These are phyloP conservation scores for Cutaneotrichosporon sp. DNA, from an alignment of 1,284 basidiomycete species.

Conservation along the genomic window DNA sequence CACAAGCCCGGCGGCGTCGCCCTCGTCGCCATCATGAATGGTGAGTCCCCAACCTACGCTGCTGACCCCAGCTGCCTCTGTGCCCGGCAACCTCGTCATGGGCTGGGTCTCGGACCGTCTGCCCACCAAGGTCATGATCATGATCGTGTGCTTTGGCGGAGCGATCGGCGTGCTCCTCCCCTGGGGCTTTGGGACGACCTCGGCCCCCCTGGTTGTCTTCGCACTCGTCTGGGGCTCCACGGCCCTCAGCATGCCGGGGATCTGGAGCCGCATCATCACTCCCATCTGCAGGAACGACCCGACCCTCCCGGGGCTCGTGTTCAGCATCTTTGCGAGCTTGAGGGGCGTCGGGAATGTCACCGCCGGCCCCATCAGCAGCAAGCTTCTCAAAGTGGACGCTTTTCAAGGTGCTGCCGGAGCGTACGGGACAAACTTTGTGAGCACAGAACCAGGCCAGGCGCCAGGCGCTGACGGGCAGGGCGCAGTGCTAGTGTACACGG, in stretches of 20 bases:
- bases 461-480: conserved; percentile 11
- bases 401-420: conserved; percentile 37
- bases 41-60: not conserved
- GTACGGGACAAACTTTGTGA: conserved; percentile 43
- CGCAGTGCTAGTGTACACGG: conserved; percentile 35
- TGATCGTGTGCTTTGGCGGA: conserved; percentile 37
- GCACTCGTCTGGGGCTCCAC: conserved; percentile 35
- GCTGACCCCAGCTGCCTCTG: conserved; percentile 35
- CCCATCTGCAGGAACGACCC: conserved; percentile 38
- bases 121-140: conserved; percentile 37
- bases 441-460: not conserved
- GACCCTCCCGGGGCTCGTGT: conserved; percentile 33
- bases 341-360: conserved; percentile 50
- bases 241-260: conserved; percentile 34
- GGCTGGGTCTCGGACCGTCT: conserved; percentile 47
- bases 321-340: conserved; percentile 43
- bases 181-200: conserved; percentile 50
- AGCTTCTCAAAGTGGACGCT: conserved; percentile 33
- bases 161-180: conserved; percentile 45
- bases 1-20: conserved; percentile 40
- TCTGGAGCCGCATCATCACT: conserved; percentile 40
- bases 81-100: conserved; percentile 43
- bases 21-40: conserved; percentile 52
- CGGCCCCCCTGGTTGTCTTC: conserved; percentile 34
- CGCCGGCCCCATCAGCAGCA: conserved; percentile 42